Percentiles rank a stretch among this genome's conserved stretches.
Evolutionary conservation across 257 asterid species (phyloP).

Genomic region (Nicotiana noctiflora): DNA sequence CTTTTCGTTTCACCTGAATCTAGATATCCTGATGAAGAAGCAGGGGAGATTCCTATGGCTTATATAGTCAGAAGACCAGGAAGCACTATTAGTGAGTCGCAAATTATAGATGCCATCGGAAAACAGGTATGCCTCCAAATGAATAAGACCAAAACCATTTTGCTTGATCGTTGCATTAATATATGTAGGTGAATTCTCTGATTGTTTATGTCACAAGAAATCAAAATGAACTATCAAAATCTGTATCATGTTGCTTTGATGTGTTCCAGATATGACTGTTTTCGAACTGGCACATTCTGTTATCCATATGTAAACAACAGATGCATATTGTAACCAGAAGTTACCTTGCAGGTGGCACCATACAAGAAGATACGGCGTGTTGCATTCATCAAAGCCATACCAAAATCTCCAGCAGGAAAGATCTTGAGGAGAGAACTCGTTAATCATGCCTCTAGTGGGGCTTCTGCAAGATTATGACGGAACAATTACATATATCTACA

Average conservation of each 20-base stretch:
- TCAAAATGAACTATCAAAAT: background rate
- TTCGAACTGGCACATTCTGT: background rate
- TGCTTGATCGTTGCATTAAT: background rate
- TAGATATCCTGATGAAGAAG: slow-evolving; percentile 94
- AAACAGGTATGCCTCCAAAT: slow-evolving; percentile 43
- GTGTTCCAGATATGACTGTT: background rate
- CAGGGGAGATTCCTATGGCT: slow-evolving; percentile 97
- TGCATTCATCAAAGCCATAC: slow-evolving; percentile 58
- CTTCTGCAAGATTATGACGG: slow-evolving; percentile 49
- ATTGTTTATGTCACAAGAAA: background rate
- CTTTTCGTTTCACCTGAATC: background rate
- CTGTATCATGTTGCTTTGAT: background rate
- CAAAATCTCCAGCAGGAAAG: slow-evolving; percentile 83
- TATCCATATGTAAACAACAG: background rate
- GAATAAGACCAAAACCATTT: background rate
- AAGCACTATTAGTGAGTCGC: slow-evolving; percentile 46
- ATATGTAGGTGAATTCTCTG: background rate
- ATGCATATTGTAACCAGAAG: background rate
- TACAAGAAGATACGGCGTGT: slow-evolving; percentile 72
- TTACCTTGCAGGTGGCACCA: slow-evolving; percentile 59
- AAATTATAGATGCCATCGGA: slow-evolving; percentile 60
- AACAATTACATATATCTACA: background rate
- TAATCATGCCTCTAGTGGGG: slow-evolving; percentile 31
- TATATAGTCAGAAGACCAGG: slow-evolving; percentile 78
- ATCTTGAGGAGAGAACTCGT: slow-evolving; percentile 70